Evolutionary conservation across 2,329 filamentous ascomycete species (phyloP).

Genomic region (Botrytis fabae): DNA sequence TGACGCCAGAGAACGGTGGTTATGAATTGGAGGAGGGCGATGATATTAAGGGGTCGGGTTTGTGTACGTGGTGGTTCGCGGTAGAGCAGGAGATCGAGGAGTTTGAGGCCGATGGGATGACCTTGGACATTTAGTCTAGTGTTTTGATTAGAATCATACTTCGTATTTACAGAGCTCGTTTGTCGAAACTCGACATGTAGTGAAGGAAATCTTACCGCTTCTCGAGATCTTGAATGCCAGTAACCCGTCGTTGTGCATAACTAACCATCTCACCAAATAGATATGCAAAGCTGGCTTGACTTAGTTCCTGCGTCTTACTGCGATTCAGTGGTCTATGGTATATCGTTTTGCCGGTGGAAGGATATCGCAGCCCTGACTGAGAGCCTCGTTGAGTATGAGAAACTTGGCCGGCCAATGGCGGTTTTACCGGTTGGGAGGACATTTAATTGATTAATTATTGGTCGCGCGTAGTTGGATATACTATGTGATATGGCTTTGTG

Average conservation of each 20-base stretch:
- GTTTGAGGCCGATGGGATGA: constrained; percentile 88
- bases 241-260: constrained; percentile 88
- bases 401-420: constrained; percentile 31
- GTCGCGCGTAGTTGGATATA: neutral
- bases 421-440: constrained; percentile 40
- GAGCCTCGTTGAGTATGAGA: constrained; percentile 34
- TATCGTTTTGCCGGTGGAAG: constrained; percentile 93
- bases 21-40: constrained; percentile 91
- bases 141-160: neutral
- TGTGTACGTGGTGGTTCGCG: constrained; percentile 70
- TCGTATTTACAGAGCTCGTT: neutral
- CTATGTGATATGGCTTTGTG: neutral
- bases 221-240: constrained; percentile 90
- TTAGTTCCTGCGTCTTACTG: constrained; percentile 82
- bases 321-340: constrained; percentile 95
- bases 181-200: neutral
- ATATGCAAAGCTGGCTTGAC: constrained; percentile 91
- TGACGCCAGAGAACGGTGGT: constrained; percentile 90
- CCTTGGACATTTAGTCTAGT: constrained; percentile 85
- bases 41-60: constrained; percentile 80
- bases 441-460: constrained; percentile 29
- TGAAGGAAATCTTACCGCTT: constrained; percentile 61
- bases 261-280: constrained; percentile 95
- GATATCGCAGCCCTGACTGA: constrained; percentile 73
- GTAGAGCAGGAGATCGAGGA: constrained; percentile 92